These are phyloP conservation scores for Apocynum venetum DNA, from an alignment of 257 asterid genomes.

Conservation along the genomic window DNA sequence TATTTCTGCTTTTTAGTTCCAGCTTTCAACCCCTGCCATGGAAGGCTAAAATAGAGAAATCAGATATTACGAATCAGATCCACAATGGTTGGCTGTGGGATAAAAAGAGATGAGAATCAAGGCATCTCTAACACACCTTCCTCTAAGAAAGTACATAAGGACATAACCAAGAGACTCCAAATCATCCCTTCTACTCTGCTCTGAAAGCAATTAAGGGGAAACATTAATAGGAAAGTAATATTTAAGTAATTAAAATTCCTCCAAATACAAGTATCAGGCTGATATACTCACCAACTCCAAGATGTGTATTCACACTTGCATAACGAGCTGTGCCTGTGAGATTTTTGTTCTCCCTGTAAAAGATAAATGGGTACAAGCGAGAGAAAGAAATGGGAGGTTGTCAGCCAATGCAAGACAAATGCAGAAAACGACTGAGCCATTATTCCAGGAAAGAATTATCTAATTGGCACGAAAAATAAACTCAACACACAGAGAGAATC, in stretches of 20 bases:
- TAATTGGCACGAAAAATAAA: neutral
- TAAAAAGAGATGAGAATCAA: neutral
- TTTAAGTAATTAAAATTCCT: neutral
- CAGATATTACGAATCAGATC: constrained; percentile 9
- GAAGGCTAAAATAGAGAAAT: constrained; percentile 54
- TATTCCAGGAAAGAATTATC: neutral
- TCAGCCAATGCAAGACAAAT: neutral
- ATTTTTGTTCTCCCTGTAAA: constrained; percentile 87
- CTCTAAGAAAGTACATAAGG: constrained; percentile 91
- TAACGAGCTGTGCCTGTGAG: constrained; percentile 98
- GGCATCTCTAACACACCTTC: constrained; percentile 49
- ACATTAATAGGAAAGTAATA: neutral
- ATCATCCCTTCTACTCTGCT: constrained; percentile 98
- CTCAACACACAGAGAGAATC: neutral
- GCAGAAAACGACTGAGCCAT: neutral
- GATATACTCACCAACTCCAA: constrained; percentile 82
- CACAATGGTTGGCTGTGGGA: constrained; percentile 7
- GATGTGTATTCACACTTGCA: constrained; percentile 97
- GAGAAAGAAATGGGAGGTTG: neutral
- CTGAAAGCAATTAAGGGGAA: constrained; percentile 38
- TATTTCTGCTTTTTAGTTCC: constrained; percentile 97
- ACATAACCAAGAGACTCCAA: constrained; percentile 93
- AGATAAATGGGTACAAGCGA: constrained; percentile 5
- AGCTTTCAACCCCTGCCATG: constrained; percentile 97
- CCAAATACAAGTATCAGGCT: constrained; percentile 7